Conservation (phyloP, 2,329 filamentous ascomycete species). For the Plectosphaerella cucumerina region DNA sequence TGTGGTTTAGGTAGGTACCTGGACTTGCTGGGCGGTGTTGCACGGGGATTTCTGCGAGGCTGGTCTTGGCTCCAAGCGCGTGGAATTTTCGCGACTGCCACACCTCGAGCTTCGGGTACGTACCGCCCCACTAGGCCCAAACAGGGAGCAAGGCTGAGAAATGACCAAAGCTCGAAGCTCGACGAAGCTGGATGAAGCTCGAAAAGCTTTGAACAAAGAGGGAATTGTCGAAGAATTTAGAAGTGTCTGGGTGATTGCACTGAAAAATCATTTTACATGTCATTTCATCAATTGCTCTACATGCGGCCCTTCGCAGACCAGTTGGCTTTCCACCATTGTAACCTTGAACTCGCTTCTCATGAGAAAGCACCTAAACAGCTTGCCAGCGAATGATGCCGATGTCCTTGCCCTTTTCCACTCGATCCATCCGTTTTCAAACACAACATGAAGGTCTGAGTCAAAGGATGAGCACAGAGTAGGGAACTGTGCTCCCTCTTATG, state of each 20-base stretch:
- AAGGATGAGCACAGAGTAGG: too few species aligned
- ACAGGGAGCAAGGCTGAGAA: slow-evolving; percentile 27
- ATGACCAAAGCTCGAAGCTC: not conserved
- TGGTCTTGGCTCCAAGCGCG: slow-evolving; percentile 20
- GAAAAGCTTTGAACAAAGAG: not conserved
- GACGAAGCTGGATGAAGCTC: not conserved
- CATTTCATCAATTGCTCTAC: too few species aligned
- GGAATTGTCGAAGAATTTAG: not conserved
- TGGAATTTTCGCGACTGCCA: slow-evolving; percentile 30
- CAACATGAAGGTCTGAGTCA: not conserved
- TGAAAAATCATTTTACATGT: too few species aligned
- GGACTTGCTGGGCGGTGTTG: slow-evolving; percentile 17
- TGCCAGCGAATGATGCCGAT: too few species aligned
- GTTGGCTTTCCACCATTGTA: too few species aligned
- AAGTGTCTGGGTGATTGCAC: too few species aligned
- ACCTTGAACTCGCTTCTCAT: too few species aligned
- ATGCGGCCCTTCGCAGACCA: too few species aligned
- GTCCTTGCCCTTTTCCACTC: not conserved
- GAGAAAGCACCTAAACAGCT: not conserved
- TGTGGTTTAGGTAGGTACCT: slow-evolving; percentile 6
- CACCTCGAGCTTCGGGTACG: not conserved
- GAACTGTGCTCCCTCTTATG: too few species aligned
- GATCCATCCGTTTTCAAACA: not conserved
- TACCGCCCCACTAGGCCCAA: slow-evolving; percentile 24
- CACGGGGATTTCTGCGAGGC: slow-evolving; percentile 29